Conservation (phyloP, 495 filamentous ascomycete species). For the Hyphodiscus hymeniophilus region DNA sequence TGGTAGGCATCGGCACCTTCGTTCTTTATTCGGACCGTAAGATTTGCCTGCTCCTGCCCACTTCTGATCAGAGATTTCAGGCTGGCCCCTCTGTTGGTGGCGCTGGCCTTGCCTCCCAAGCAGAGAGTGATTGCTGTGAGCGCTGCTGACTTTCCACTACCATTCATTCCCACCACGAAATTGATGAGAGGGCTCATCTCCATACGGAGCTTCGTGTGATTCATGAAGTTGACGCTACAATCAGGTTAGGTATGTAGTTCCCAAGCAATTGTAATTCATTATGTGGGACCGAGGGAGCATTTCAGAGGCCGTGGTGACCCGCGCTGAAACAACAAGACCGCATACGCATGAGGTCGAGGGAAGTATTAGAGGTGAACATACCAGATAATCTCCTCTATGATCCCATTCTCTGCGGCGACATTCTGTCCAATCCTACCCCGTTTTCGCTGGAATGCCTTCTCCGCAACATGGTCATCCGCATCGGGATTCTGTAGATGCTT, state of each 20-base stretch:
- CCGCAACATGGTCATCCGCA: conserved; percentile 55
- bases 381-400: conserved; percentile 76
- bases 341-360: too few species aligned
- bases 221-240: conserved; percentile 96
- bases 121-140: conserved; percentile 93
- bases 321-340: too few species aligned
- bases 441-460: conserved; percentile 59
- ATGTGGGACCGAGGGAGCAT: too few species aligned
- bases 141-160: conserved; percentile 96
- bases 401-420: conserved; percentile 69
- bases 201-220: conserved; percentile 71
- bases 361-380: too few species aligned
- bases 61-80: conserved; percentile 90
- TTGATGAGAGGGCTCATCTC: conserved; percentile 88
- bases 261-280: too few species aligned
- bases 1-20: conserved; percentile 75
- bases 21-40: conserved; percentile 82
- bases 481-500: conserved; percentile 46
- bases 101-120: conserved; percentile 85
- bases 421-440: conserved; percentile 55
- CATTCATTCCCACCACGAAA: conserved; percentile 96
- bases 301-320: too few species aligned
- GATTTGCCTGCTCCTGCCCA: conserved; percentile 52
- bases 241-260: too few species aligned
- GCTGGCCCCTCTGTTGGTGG: conserved; percentile 91